Conservation (phyloP, 768 basidiomycete species). For the Tylopilus sp. region DNA sequence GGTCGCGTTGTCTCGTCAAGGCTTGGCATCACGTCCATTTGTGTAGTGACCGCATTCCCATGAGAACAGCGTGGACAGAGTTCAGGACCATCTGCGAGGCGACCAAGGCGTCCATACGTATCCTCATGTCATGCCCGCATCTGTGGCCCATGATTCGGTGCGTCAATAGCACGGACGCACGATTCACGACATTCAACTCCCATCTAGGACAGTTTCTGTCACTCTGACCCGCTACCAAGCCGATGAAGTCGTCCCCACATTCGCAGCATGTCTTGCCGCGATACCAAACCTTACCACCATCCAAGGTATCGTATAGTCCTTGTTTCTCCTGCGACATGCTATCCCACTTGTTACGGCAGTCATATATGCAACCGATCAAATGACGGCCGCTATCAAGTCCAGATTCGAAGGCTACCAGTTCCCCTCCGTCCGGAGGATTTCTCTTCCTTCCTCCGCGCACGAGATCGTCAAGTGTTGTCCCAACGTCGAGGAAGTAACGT, state of each 20-base stretch:
- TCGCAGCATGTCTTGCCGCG: slow-evolving; percentile 5
- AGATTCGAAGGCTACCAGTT: slow-evolving; percentile 7
- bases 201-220: neutral
- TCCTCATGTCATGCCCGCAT: slow-evolving; percentile 1
- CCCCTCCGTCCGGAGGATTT: slow-evolving; percentile 5
- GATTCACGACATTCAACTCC: neutral
- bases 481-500: slow-evolving; percentile 8
- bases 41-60: neutral
- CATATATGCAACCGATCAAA: neutral
- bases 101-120: neutral
- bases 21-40: slow-evolving; percentile 13
- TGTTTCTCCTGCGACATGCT: neutral
- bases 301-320: slow-evolving; percentile 1
- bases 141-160: slow-evolving; percentile 3
- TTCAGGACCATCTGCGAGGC: neutral
- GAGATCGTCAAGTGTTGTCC: slow-evolving; percentile 11
- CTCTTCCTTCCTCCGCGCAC: slow-evolving; percentile 1
- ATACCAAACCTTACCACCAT: slow-evolving; percentile 7
- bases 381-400: slow-evolving; percentile 2
- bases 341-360: neutral
- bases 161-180: neutral
- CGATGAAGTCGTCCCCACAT: too few relatives aligned
- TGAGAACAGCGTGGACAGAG: too few relatives aligned
- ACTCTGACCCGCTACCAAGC: neutral
- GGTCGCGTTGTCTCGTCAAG: too few relatives aligned